Base-by-base conservation (phyloP, 2,329 filamentous ascomycete genomes). In the Tolypocladium paradoxum region DNA sequence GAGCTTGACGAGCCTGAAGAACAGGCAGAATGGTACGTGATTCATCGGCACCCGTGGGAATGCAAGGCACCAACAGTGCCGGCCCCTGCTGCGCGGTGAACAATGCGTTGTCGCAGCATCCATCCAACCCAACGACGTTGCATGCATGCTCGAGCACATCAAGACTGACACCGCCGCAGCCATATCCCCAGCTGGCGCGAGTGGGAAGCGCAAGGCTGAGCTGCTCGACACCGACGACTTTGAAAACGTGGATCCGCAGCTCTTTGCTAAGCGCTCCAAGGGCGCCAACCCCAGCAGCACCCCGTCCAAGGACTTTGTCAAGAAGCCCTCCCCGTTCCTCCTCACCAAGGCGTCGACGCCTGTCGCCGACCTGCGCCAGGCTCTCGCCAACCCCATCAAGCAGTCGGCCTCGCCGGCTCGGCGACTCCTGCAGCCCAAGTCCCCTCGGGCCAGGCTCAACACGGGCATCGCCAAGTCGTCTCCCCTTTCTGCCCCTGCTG, bases 1-100 rank as follows among this genome's bases (percentile, higher is more conserved):
- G 68, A 82, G 76, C 58, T 74, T 92, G 62, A 84, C 83, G 29
- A 89, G 83, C 70, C 71, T 85, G 50, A 92, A 90, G 76, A 91
- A 91, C 69, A 77, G 84, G 68, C 87, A 91, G 65, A 85, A 85
- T 75, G 78, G 82, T 85, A 78, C 61, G 78, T 74, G 6, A 3
- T 24, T 29, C 16, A 18, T 20, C 38, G 20, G 20, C 37, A 12
- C 37, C 36, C 36, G 36, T 8, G 36, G 12, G 34, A 35, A 5
- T 3, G 1, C 3, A 7, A 8, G 12, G 12, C 12, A 14, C 33
- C 11, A 14, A 5, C n/a, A 6, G 16, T 8, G 35, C 35, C 35
- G 35, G 34, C 16, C 35, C 8, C 16, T 9, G 35, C 7, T 8
- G 33, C 33, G 4, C 12, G 33, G 33, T 14, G 33, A 5, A 34